A percentile compares a stretch with the other conserved stretches of the same genome.
Evolutionary conservation across 805 yeast species (phyloP).

Genomic region (Kluyveromyces starmeri): DNA sequence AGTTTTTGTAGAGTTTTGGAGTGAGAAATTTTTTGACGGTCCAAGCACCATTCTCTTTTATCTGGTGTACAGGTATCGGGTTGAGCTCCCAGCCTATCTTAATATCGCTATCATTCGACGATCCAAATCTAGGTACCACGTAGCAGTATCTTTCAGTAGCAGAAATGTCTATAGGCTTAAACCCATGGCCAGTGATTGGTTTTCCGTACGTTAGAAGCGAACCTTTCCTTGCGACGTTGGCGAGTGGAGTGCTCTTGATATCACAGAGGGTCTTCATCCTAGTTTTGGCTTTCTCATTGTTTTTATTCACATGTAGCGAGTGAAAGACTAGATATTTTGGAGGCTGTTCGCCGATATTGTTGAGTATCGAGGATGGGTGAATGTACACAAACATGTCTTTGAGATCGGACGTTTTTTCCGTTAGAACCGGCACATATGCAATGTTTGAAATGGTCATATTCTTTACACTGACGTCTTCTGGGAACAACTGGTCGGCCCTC

Average conservation of each 20-base stretch:
- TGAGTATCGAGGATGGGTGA: constrained; percentile 68
- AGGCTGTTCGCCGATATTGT: constrained; percentile 53
- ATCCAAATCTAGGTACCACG: constrained; percentile 87
- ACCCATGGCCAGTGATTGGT: constrained; percentile 77
- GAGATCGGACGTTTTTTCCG: constrained; percentile 29
- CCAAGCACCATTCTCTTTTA: constrained; percentile 65
- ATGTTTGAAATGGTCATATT: constrained; percentile 47
- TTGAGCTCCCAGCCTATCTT: constrained; percentile 91
- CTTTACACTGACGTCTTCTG: constrained; percentile 54
- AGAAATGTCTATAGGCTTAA: constrained; percentile 64
- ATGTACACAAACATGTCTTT: constrained; percentile 58
- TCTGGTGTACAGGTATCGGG: constrained; percentile 65
- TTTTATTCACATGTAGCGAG: constrained; percentile 48
- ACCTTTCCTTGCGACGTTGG: constrained; percentile 67
- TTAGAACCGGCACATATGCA: constrained; percentile 55
- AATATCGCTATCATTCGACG: constrained; percentile 64
- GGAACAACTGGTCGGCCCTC: constrained; percentile 61
- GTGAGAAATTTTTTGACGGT: constrained; percentile 28
- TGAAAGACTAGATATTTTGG: constrained; percentile 74
- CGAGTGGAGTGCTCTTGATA: constrained; percentile 61
- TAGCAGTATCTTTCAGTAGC: constrained; percentile 73
- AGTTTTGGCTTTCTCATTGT: constrained; percentile 38
- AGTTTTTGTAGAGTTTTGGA: constrained; percentile 19
- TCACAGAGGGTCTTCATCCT: constrained; percentile 74
- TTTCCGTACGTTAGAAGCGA: constrained; percentile 76